Evolutionary conservation across 2,329 filamentous ascomycete species (phyloP), one percentile per base, ranked within the genome.

Genomic region (Ophiostoma quercus): DNA sequence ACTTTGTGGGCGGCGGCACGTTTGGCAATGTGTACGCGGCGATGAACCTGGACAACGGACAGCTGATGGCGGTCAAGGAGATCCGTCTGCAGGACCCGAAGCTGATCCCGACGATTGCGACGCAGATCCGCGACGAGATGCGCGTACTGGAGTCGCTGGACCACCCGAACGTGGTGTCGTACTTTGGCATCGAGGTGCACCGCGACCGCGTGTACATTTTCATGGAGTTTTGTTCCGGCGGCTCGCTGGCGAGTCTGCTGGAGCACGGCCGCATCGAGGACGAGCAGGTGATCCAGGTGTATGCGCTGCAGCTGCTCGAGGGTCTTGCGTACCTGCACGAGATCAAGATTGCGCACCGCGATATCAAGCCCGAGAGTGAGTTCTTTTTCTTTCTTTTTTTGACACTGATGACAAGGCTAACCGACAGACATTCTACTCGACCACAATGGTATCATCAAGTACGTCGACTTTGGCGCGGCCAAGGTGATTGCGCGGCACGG

Each of bases 121-220:
- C 90, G 69, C 94, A 98, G 77, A 98, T 99, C 77, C 89, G 90
- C 73, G 95, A 99, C 76, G 95, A 99, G 79, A 98, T 99, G 94
- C 90, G 91, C 68, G 94, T 99, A 5, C 82, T 99, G 67, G 94
- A 98, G 79, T 91, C 97, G 0, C 85, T 99, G 65, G 94, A 99
- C 76, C 95, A 99, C 77, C 95, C 95, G 29, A 99, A 99, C 77
- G 92, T 99, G 72, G 96, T 99, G 29, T 94, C 93, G 11, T 99
- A 99, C 80, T 95, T 95, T 77, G 95, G 95, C 71, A 98, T 99
- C 76, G 95, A 99, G 79, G 95, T 97, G 2, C 95, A 99, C 80
- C 88, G 95, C 73, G 95, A 99, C 83, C 95, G 97, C 77, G 95
- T 99, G n/a, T 99, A 98, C 80, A 97, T 99, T 74, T 99, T 99